Evolutionary conservation across 441 rosid genomes (phyloP), one percentile per base, ranked within the genome.

Genomic region (Adansonia rubrostipa): DNA sequence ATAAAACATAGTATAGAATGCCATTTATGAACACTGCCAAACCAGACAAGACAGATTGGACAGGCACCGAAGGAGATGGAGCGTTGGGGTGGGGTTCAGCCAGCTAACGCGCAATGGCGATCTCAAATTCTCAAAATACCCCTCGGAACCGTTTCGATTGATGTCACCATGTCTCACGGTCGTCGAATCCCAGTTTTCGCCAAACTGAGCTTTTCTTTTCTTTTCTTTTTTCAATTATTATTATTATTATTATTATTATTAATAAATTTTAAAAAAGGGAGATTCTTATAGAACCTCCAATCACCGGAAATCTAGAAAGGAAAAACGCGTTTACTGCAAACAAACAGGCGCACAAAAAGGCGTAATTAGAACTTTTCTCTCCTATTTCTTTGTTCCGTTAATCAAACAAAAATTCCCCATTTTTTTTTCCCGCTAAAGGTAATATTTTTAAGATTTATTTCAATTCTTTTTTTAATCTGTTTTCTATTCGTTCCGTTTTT

Each of bases 311-410:
- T 51, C 11, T 53, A 53, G 57, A 53, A 54, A 65, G 22, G 13
- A 36, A 65, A 65, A 24, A 53, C 44, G 75, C 75, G 24, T 50
- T 42, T 6, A 6, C 45, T 5, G 45, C 45, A 42, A 0, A 42
- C 6, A 42, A 42, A 33, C 36, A 3, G 4, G 36, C 36, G 36
- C 36, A 33, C 36, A 33, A 33, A 33, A 33, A 61, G 8, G 65
- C 65, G 24, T 61, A 61, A 61, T 62, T 45, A 61, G 20, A 9
- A 51, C 15, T 0, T 76, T 53, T 75, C 61, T 47, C 73, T 78
- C 81, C 80, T 61, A 67, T 77, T 66, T 81, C 70, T 61, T 70
- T 40, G 85, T 78, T 71, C 61, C 14, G 13, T 6, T n/a, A 64
- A 72, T 72, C 61, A 56, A 72, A 36, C 33, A 40, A 65, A 51